Conservation (phyloP, 192 early-diverging fungal genomes). For the Umbelopsis sp. region DNA sequence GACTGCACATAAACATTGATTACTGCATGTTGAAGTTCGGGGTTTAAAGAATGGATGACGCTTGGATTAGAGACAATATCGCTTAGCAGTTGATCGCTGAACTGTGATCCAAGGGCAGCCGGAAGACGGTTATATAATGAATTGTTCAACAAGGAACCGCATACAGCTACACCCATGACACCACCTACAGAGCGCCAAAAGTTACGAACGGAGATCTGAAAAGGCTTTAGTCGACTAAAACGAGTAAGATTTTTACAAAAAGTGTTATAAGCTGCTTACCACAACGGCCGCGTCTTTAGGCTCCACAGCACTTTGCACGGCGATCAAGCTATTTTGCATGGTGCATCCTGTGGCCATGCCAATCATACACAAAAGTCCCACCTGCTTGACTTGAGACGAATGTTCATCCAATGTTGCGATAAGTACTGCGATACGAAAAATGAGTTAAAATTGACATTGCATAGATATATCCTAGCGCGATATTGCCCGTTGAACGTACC, state of each 20-base stretch:
- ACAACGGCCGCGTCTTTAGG: slow-evolving; percentile 41
- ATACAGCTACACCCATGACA: slow-evolving; percentile 51
- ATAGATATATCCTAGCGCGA: background rate
- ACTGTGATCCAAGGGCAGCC: background rate
- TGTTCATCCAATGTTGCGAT: slow-evolving; percentile 13
- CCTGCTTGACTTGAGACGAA: slow-evolving; percentile 11
- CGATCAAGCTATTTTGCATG: slow-evolving; percentile 76
- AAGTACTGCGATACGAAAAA: background rate
- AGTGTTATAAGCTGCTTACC: background rate
- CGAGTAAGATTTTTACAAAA: background rate
- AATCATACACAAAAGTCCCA: slow-evolving; percentile 1
- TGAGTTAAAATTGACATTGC: no score
- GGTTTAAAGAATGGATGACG: slow-evolving; percentile 30
- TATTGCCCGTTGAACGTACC: background rate
- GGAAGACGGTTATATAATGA: slow-evolving; percentile 35
- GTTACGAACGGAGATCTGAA: background rate
- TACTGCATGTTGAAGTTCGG: slow-evolving; percentile 41
- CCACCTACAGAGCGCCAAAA: slow-evolving; percentile 30
- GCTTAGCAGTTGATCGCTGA: background rate
- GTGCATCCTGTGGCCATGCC: slow-evolving; percentile 31
- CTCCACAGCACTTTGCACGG: slow-evolving; percentile 69
- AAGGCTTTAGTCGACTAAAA: slow-evolving; percentile 21
- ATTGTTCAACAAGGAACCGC: slow-evolving; percentile 63
- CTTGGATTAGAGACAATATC: slow-evolving; percentile 32
- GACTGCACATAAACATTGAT: slow-evolving; percentile 57